Evolutionary conservation across 2,329 filamentous ascomycete genomes (phyloP), one percentile per base, ranked within the genome.

Genomic region (Thelonectria blattea): DNA sequence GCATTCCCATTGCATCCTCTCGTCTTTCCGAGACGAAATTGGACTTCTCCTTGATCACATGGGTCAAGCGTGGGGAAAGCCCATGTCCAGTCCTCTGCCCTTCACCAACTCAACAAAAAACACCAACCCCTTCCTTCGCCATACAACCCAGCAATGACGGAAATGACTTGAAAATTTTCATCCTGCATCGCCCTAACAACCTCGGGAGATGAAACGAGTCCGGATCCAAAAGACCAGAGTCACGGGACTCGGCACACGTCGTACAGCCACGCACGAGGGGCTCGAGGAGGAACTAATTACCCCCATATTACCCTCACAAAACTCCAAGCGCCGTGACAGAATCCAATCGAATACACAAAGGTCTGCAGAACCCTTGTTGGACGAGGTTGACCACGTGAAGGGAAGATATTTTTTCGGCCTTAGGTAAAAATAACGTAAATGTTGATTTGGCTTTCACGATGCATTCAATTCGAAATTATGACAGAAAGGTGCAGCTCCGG

Each of bases 281-380:
- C 11, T n/a, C 22, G 22, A 17, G 43, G 27, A 56, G 53, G 45
- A 56, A 56, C 39, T 47, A 43, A 56, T 56, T 56, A 56, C 53
- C 53, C 53, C 53, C 53, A 56, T 56, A 49, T 56, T 56, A 56
- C 53, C 53, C 53, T 56, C 53, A 56, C 53, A 56, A 56, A 56
- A 56, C 53, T 49, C 53, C 53, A 18, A 42, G 53, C 53, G 45
- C 49, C 45, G 43, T 42, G 32, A 49, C 53, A 18, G 41, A 27
- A 48, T 55, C 52, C 52, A 55, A 55, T 48, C 52, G 52, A 43
- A 37, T 37, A 37, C 45, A 42, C 46, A 34, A 49, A 27, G 32
- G 32, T n/a, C 30, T 41, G n/a, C 45, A 15, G 45, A 49, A 41
- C 22, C 53, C 45, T 43, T 41, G 53, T 37, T n/a, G 22, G 20